Evolutionary conservation across 2,329 filamentous ascomycete genomes (phyloP), one percentile per base, ranked within the genome.

Genomic region (Diaporthe vexans): DNA sequence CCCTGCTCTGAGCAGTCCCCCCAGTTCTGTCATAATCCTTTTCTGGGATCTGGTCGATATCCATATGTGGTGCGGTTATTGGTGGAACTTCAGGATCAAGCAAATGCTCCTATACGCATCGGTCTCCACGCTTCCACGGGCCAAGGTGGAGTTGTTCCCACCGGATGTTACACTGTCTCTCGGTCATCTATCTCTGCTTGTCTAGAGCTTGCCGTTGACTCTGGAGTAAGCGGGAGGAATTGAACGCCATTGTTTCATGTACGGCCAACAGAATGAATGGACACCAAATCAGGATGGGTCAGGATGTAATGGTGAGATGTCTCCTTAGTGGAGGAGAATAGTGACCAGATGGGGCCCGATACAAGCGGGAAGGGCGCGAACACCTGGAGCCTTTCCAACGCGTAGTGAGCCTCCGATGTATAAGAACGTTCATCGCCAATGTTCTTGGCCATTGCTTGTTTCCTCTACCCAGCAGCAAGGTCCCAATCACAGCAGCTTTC

Each of bases 151-250:
- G 19, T 4, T 52, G 46, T 52, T 67, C 46, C 21, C 33, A 67
- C 63, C 63, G 46, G 46, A 67, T 52, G 63, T 67, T 52, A 67
- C 63, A 52, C 51, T 52, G 63, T 19, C 43, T 35, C 61, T 67
- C 46, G 63, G 46, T 13, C 46, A 52, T 67, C 48, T 67, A 52
- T 67, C 63, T 24, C 24, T 19, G 33, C 46, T 52, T 52, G 63
- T 37, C 63, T 19, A 52, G 24, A 67, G 46, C 46, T 51, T 37
- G 9, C 21, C 13, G 6, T 67, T 52, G 46, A 24, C 21, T 51
- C 29, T 52, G 21, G 21, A n/a, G 9, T 37, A 15, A 15, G 46
- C 7, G n/a, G 21, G 63, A 67, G 29, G 29, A 3, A 24, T 52
- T 19, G 8, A 52, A 11, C 46, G 63, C 46, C 63, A 40, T 37